Percentiles rank a stretch among this genome's conserved stretches.
Conservation (phyloP, 257 asterid genomes). For the Plantago ovata region DNA sequence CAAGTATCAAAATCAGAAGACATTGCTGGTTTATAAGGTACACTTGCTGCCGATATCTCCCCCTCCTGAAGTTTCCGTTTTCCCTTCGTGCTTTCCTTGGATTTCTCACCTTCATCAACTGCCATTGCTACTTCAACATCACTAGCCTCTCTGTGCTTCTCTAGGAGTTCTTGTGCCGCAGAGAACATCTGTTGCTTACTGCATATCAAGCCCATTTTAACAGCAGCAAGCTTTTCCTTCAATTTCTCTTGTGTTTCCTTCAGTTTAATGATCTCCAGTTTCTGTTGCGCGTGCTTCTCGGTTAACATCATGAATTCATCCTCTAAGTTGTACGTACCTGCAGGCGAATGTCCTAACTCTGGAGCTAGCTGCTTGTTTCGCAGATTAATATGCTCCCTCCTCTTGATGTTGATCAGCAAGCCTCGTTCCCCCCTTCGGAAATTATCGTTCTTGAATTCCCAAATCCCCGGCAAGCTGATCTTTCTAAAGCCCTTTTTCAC, state of each 20-base stretch:
- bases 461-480: conserved; percentile 37
- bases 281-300: conserved; percentile 21
- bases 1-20: background rate
- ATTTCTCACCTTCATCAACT: background rate
- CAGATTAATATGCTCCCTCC: conserved; percentile 18
- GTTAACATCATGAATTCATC: conserved; percentile 26
- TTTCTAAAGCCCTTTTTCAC: conserved; percentile 43
- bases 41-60: background rate
- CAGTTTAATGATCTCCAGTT: conserved; percentile 25
- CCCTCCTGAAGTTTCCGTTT: conserved; percentile 19
- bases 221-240: conserved; percentile 23
- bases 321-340: conserved; percentile 12
- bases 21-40: background rate
- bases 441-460: conserved; percentile 45
- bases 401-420: conserved; percentile 39
- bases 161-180: conserved; percentile 2
- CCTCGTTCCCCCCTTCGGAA: conserved; percentile 44
- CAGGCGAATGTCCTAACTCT: background rate
- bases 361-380: conserved; percentile 4
- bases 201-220: conserved; percentile 14
- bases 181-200: background rate
- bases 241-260: conserved; percentile 22
- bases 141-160: background rate
- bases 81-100: background rate
- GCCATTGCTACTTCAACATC: background rate